Conservation (phyloP, 371 early-diverging fungal species). For the Actinomortierella wolfii region DNA sequence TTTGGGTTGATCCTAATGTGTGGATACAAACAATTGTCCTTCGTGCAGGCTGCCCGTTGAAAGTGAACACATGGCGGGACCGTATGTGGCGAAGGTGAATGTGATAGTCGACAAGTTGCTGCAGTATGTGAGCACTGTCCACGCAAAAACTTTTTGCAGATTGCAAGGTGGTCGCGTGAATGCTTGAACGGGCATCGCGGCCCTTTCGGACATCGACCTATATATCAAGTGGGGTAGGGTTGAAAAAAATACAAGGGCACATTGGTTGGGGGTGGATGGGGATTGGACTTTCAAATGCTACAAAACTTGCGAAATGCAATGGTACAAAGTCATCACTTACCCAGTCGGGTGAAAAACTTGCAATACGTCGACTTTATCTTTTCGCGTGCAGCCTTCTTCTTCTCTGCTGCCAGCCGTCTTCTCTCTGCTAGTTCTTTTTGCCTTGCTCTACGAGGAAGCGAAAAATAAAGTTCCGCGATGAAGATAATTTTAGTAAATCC, state of each 20-base stretch:
- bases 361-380: constrained; percentile 44
- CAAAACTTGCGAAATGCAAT: background rate
- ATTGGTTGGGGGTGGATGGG: background rate
- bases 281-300: too few relatives aligned
- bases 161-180: constrained; percentile 56
- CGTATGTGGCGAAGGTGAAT: constrained; percentile 52
- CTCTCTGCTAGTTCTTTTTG: background rate
- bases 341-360: constrained; percentile 51
- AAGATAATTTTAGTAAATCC: too few relatives aligned
- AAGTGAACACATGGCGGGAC: constrained; percentile 62
- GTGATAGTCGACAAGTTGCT: constrained; percentile 52
- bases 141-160: constrained; percentile 58
- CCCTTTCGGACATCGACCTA: constrained; percentile 50
- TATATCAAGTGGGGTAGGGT: too few relatives aligned
- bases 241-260: background rate
- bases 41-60: constrained; percentile 54
- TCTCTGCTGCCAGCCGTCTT: constrained; percentile 35
- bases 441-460: background rate
- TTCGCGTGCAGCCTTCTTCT: constrained; percentile 52
- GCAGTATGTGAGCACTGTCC: constrained; percentile 49
- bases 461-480: too few relatives aligned
- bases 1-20: constrained; percentile 58
- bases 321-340: too few relatives aligned
- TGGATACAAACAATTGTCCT: constrained; percentile 52
- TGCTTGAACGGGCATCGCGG: constrained; percentile 50